Evolutionary conservation across 2,329 filamentous ascomycete genomes (phyloP), one percentile per base, ranked within the genome.

Genomic region (Diaporthe citriasiana): DNA sequence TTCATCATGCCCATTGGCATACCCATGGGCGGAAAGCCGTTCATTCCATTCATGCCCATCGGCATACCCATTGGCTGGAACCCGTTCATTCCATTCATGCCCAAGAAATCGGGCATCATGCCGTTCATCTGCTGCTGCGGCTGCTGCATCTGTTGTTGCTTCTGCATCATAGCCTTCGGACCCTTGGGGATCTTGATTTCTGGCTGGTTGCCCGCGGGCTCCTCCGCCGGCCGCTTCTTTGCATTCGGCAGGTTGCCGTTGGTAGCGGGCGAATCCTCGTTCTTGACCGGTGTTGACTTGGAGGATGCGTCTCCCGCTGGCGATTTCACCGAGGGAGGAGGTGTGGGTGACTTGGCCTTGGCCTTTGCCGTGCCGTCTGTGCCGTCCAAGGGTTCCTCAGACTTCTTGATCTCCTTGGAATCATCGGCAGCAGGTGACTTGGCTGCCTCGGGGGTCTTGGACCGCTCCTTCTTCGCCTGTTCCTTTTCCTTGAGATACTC

Each of bases 211-310:
- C 92, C 90, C 9, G 89, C 84, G 42, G 87, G 87, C 70, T 95
- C 93, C 47, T 96, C 94, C 19, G 95, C 95, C 15, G 93, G 89
- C 30, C 97, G 91, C 85, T 98, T 99, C 84, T 94, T 97, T 35
- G 90, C 85, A 73, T 83, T 75, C 27, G 77, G 75, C 25, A 74
- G 70, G n/a, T 80, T 78, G 42, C 78, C 78, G 45, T 77, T 76
- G 55, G 74, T 74, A 17, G 79, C 77, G 73, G 35, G 79, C 77
- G 71, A 78, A 80, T 76, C 79, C 83, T 75, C 68, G 47, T 75
- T 77, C 19, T 77, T 77, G 56, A 77, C 78, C 1, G 80, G 78
- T 35, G 80, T 79, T 30, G 78, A 73, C 63, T 81, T 81, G 72
- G 80, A 79, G 0, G 80, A 77, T 47, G 78, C 75, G 70, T 78